Percentiles rank a stretch among this genome's conserved stretches.
phyloP scores from a whole-genome alignment of 768 basidiomycete genomes.

The Paxillus involutus region DNA sequence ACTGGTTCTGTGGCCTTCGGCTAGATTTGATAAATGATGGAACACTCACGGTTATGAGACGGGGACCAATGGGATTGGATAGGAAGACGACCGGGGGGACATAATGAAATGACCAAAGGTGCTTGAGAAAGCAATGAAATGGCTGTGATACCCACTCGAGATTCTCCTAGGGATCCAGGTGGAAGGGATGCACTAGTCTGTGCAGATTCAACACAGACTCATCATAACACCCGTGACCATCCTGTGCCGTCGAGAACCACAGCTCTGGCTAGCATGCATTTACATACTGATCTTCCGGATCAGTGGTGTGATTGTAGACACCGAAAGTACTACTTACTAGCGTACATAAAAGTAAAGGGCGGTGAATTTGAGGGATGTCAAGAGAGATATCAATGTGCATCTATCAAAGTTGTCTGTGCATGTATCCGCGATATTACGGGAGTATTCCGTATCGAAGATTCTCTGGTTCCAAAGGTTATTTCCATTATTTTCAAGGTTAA shows the following conservation, averaged over 20 bases:
- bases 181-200: background rate
- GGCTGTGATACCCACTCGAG: background rate
- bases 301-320: background rate
- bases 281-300: background rate
- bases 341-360: background rate
- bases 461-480: slow-evolving; percentile 2
- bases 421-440: slow-evolving; percentile 2
- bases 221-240: background rate
- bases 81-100: background rate
- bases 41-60: slow-evolving; percentile 1
- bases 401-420: background rate
- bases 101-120: background rate
- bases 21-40: slow-evolving; percentile 1
- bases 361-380: background rate
- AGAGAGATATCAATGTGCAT: background rate
- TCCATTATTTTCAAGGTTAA: background rate
- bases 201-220: too few relatives aligned
- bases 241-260: background rate
- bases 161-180: background rate
- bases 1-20: background rate
- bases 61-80: background rate
- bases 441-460: slow-evolving; percentile 2
- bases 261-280: background rate
- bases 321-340: background rate
- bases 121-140: background rate